Conservation (phyloP, 2,329 filamentous ascomycete genomes). For the Pyrenochaeta sp. region DNA sequence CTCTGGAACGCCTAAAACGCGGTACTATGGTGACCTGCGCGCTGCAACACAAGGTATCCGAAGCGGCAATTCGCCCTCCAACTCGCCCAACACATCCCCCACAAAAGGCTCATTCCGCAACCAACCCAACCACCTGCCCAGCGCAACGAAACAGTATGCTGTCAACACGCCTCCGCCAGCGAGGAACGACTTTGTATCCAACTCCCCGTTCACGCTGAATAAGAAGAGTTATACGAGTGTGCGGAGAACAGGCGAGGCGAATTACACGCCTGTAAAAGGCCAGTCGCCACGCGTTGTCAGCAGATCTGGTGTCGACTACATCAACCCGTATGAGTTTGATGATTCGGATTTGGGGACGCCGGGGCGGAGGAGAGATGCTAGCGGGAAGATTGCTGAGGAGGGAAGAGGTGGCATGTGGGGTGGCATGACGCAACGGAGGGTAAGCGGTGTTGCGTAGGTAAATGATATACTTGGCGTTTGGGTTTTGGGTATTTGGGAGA, state of each 20-base stretch:
- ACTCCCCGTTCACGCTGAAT: constrained; percentile 41
- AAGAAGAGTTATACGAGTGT: constrained; percentile 46
- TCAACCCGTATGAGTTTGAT: constrained; percentile 46
- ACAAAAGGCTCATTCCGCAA: constrained; percentile 30
- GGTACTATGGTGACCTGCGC: constrained; percentile 58
- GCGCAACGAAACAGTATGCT: constrained; percentile 42
- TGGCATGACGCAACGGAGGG: constrained; percentile 50
- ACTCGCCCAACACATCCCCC: constrained; percentile 32
- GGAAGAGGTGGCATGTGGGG: constrained; percentile 60
- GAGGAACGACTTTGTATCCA: constrained; percentile 17
- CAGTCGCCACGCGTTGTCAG: constrained; percentile 56
- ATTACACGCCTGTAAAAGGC: constrained; percentile 36
- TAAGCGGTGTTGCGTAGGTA: constrained; percentile 46
- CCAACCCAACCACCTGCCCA: constrained; percentile 33
- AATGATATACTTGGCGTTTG: constrained; percentile 10
- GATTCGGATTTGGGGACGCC: constrained; percentile 42
- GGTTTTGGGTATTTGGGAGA: constrained; percentile 2
- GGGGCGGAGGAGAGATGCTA: constrained; percentile 63
- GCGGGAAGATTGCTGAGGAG: constrained; percentile 77
- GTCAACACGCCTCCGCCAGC: constrained; percentile 30
- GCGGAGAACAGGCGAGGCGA: constrained; percentile 42
- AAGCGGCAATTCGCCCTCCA: constrained; percentile 32
- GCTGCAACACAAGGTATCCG: constrained; percentile 52
- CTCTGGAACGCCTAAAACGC: constrained; percentile 50
- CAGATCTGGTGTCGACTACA: constrained; percentile 57